These are phyloP conservation scores for Wickerhamiella shivajii DNA, from an alignment of 805 yeast genomes.

Conservation along the genomic window DNA sequence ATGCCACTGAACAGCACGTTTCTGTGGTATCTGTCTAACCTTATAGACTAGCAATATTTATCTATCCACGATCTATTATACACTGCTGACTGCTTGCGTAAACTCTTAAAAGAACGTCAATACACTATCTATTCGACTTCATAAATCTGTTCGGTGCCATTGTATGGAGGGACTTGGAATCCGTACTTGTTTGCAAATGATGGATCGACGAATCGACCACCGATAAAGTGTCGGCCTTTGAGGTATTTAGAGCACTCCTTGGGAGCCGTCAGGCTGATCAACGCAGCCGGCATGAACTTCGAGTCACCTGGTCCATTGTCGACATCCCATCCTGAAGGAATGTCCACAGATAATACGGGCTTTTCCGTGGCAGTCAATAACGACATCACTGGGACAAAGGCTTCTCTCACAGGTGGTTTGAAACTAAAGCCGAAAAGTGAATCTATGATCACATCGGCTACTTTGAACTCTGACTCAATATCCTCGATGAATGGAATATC, in stretches of 20 bases:
- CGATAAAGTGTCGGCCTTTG: constrained; percentile 55
- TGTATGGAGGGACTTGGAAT: constrained; percentile 48
- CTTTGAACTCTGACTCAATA: constrained; percentile 25
- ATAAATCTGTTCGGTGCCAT: constrained; percentile 42
- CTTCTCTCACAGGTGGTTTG: constrained; percentile 71
- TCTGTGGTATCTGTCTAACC: too few species aligned
- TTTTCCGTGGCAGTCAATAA: constrained; percentile 28
- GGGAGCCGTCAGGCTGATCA: constrained; percentile 85
- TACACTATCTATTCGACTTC: too few species aligned
- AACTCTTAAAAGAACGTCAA: too few species aligned
- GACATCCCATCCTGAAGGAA: constrained; percentile 97
- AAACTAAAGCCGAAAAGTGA: constrained; percentile 89
- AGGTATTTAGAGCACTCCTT: constrained; percentile 64
- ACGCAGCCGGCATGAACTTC: constrained; percentile 43
- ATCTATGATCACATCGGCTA: constrained; percentile 48
- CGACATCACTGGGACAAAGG: constrained; percentile 42
- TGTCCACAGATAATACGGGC: constrained; percentile 70
- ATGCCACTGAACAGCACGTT: too few species aligned
- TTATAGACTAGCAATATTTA: too few species aligned
- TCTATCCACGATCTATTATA: too few species aligned
- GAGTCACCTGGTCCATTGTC: constrained; percentile 56
- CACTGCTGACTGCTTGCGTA: too few species aligned
- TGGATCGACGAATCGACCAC: constrained; percentile 71
- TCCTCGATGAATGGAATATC: constrained; percentile 36
- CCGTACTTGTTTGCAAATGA: constrained; percentile 59